Conservation (phyloP, 257 asterid genomes). For the Pogostemon cablin region DNA sequence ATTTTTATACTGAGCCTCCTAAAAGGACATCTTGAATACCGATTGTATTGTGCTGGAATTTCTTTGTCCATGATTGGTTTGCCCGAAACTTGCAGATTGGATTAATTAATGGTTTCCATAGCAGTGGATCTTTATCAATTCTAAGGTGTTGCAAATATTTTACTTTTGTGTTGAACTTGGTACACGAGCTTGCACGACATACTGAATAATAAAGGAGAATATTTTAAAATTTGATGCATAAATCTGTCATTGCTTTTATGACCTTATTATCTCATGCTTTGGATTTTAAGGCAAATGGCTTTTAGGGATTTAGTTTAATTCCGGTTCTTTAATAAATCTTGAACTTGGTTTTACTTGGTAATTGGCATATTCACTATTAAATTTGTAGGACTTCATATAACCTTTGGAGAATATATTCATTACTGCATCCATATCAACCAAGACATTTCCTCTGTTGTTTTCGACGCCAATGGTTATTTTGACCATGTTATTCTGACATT, state of each 20-base stretch:
- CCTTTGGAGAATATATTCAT: not conserved
- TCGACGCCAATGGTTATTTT: not conserved
- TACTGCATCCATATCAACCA: constrained; percentile 11
- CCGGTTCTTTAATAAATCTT: not conserved
- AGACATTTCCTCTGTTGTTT: constrained; percentile 13
- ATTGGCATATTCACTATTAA: constrained; percentile 9
- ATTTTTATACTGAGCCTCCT: not conserved
- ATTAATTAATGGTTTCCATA: not conserved
- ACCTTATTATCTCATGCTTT: not conserved
- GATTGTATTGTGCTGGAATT: constrained; percentile 18
- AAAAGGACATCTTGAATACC: constrained; percentile 7
- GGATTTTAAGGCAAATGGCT: constrained; percentile 6
- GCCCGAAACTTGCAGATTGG: constrained; percentile 10
- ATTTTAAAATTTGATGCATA: constrained; percentile 21
- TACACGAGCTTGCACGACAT: not conserved
- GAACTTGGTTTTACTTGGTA: constrained; percentile 12
- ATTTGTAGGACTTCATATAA: constrained; percentile 20
- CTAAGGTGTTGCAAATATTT: not conserved
- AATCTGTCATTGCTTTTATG: too few relatives aligned
- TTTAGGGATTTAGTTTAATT: not conserved
- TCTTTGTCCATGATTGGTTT: not conserved
- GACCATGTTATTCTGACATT: constrained; percentile 17
- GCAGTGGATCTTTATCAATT: not conserved
- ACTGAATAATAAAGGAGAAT: constrained; percentile 1
- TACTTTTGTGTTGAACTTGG: constrained; percentile 3